A percentile compares a stretch with the other conserved stretches of the same genome.
These are phyloP conservation scores for Volvox africanus DNA, from an alignment of 139 green algal species.

Conservation along the genomic window DNA sequence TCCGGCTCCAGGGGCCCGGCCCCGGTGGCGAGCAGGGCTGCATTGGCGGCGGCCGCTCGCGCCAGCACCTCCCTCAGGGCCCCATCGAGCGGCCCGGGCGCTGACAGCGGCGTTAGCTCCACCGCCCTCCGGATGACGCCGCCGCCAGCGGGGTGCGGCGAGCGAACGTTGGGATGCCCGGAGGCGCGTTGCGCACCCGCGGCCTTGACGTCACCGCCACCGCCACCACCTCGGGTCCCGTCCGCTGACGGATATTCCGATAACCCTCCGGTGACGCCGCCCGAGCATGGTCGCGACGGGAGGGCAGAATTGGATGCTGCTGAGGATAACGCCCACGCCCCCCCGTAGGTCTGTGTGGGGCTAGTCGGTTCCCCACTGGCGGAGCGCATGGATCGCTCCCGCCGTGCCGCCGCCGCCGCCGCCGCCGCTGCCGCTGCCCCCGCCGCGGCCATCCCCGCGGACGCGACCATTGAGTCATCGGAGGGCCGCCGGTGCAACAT, in stretches of 20 bases:
- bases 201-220: not conserved
- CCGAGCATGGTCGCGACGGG: not conserved
- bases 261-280: no score
- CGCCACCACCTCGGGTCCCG: not conserved
- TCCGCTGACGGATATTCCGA: not conserved
- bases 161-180: no score
- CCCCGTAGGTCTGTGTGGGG: not conserved
- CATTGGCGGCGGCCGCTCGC: not conserved
- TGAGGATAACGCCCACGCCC: not conserved
- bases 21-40: not conserved
- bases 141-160: not conserved
- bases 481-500: not conserved
- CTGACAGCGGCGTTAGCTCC: not conserved
- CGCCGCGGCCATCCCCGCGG: not conserved
- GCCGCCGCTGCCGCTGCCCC: not conserved
- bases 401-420: not conserved
- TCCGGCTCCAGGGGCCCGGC: not conserved
- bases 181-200: not conserved
- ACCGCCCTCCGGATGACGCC: not conserved
- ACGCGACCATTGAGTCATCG: not conserved
- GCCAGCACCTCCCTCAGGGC: not conserved
- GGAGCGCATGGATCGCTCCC: not conserved
- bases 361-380: not conserved
- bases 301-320: no score
- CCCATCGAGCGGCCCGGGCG: not conserved